Base-by-base conservation (phyloP, 2,329 filamentous ascomycete genomes). In the Ascochyta rabiei region DNA sequence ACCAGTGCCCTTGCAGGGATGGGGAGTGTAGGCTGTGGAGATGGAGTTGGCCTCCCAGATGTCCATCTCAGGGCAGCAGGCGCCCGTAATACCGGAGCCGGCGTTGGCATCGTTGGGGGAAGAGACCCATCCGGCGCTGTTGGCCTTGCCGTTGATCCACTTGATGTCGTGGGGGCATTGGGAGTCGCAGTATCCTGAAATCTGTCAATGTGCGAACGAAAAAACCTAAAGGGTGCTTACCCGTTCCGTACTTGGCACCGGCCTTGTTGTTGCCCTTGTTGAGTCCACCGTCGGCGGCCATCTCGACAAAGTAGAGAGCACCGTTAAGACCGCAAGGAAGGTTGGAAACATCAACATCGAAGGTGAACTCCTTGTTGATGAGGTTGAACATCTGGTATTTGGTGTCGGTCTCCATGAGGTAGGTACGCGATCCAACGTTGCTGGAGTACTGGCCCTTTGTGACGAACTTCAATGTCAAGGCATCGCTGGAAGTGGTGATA, bases 321-420 rank as follows among this genome's bases (percentile, higher is more conserved):
- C 87, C 88, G 74, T 91, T 90, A 55, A 90, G 76, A 56, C 88
- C 88, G 67, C 88, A 91, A 56, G 84, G 82, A 18, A 89, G 78
- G 63, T 82, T 81, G 35, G 86, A 89, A 39, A 89, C 69, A 54
- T 77, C 74, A 23, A 77, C 74, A 30, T 77, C 75, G 56, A 77
- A 75, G 53, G 74, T 75, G 63, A 77, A 77, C 59, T 77, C 75
- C 61, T 77, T 73, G 60, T 69, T 69, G 56, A 76, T 66, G 46
- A 76, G 58, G 63, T 76, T 75, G 71, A 76, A 76, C 66, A 76
- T 74, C 63, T 76, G 68, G 66, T 77, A 77, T 64, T 75, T 75
- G 62, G 57, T 69, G 55, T 75, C 73, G 51, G 53, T 57, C 61
- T 75, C 75, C 72, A 78, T 74, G 48, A 78, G 67, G 66, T 77